These are phyloP conservation scores for Tricholoma flavovirens DNA, from an alignment of 768 basidiomycete species.

Conservation along the genomic window DNA sequence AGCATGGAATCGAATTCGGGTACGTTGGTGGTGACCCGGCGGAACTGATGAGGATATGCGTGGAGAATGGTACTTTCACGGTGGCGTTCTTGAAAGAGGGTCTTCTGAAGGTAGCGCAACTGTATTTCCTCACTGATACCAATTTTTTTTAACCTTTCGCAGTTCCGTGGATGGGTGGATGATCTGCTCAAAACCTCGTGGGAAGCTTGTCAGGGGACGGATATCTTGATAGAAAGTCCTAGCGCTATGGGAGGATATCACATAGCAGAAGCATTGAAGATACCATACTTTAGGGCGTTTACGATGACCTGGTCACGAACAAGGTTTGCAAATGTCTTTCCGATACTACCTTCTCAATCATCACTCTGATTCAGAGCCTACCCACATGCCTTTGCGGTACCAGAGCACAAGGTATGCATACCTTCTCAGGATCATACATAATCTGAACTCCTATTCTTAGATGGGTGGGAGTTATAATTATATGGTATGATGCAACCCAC, in stretches of 20 bases:
- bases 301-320: conserved; percentile 99
- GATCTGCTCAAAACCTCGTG: conserved; percentile 92
- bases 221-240: conserved; percentile 91
- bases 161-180: conserved; percentile 98
- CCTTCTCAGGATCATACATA: not conserved
- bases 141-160: conserved; percentile 4
- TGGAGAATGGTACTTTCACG: conserved; percentile 97
- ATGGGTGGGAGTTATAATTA: conserved; percentile 99
- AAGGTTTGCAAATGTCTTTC: conserved; percentile 35
- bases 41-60: conserved; percentile 94
- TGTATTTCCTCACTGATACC: not conserved
- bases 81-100: conserved; percentile 92
- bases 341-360: conserved; percentile 2
- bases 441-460: conserved; percentile 31
- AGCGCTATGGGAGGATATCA: conserved; percentile 97
- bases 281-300: conserved; percentile 94
- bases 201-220: conserved; percentile 93
- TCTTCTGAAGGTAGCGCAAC: conserved; percentile 62
- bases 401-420: conserved; percentile 73
- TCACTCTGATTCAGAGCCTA: conserved; percentile 58
- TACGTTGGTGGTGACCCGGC: conserved; percentile 96
- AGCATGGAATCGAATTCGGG: conserved; percentile 96
- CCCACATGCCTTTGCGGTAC: conserved; percentile 97
- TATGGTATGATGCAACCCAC: conserved; percentile 56
- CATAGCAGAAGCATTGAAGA: conserved; percentile 89